These are phyloP conservation scores for Dothistroma septosporum DNA, from an alignment of 2,329 filamentous ascomycete species.

Conservation along the genomic window DNA sequence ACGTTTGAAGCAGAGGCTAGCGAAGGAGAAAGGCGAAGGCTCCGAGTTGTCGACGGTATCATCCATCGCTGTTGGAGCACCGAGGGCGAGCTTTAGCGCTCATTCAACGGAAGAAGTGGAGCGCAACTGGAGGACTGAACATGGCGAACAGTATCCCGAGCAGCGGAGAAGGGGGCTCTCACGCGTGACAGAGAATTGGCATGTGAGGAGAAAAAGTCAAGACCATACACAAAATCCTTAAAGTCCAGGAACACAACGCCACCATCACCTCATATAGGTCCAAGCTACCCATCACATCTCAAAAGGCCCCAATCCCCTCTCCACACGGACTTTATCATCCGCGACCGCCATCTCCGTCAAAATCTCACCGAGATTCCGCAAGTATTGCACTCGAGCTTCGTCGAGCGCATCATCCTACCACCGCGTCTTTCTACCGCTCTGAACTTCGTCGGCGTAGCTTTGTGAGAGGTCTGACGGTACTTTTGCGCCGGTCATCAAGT, in stretches of 20 bases:
- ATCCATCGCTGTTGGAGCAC: background rate
- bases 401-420: too few species aligned
- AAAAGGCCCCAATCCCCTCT: too few species aligned
- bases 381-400: too few species aligned
- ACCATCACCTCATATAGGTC: background rate
- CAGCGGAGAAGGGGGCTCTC: background rate
- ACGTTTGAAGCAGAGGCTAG: constrained; percentile 1
- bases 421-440: too few species aligned
- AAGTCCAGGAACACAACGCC: background rate
- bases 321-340: too few species aligned
- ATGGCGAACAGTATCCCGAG: background rate
- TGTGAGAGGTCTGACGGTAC: too few species aligned
- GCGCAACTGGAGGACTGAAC: background rate
- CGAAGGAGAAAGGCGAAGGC: background rate
- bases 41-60: background rate
- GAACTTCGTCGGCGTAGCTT: too few species aligned
- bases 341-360: too few species aligned
- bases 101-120: background rate
- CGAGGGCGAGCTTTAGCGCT: background rate
- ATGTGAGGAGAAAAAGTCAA: background rate
- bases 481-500: too few species aligned
- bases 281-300: too few species aligned
- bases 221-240: background rate
- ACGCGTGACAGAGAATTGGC: background rate
- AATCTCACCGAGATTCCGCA: too few species aligned